Percentiles rank a stretch among this genome's conserved stretches.
Conservation (phyloP, 495 filamentous ascomycete species). For the Neurospora sp. region DNA sequence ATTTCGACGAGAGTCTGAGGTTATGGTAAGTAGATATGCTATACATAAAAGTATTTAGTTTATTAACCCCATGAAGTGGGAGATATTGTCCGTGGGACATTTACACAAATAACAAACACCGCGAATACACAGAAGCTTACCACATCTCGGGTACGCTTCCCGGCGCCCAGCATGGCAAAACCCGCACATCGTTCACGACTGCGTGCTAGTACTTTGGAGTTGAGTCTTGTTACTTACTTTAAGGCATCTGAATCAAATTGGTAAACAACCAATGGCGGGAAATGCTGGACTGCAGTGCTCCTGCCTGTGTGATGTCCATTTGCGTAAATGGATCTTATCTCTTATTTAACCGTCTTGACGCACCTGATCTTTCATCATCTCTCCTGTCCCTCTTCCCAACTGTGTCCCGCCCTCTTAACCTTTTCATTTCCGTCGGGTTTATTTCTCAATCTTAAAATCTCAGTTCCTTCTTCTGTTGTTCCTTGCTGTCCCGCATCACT, state of each 20-base stretch:
- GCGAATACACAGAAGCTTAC: neutral
- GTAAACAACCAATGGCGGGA: too few species aligned
- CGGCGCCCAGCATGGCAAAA: neutral
- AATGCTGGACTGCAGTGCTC: neutral
- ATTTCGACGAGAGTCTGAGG: neutral
- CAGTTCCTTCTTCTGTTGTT: neutral
- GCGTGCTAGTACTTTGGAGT: neutral
- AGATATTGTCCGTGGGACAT: neutral
- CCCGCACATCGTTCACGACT: neutral
- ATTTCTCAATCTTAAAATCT: neutral
- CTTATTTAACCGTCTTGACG: neutral
- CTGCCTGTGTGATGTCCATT: neutral
- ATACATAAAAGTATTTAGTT: neutral
- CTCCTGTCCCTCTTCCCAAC: neutral
- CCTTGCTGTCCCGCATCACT: neutral
- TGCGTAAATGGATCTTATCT: neutral
- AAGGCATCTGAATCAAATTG: neutral
- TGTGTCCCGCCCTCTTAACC: neutral
- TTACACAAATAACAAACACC: neutral
- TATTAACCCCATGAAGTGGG: neutral
- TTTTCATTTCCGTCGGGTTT: neutral
- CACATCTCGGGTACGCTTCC: neutral
- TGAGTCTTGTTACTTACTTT: neutral
- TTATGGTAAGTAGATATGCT: neutral
- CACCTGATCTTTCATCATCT: neutral